Base-by-base conservation (phyloP, 176 grass and related monocot genomes). In the Oryza brachyantha region DNA sequence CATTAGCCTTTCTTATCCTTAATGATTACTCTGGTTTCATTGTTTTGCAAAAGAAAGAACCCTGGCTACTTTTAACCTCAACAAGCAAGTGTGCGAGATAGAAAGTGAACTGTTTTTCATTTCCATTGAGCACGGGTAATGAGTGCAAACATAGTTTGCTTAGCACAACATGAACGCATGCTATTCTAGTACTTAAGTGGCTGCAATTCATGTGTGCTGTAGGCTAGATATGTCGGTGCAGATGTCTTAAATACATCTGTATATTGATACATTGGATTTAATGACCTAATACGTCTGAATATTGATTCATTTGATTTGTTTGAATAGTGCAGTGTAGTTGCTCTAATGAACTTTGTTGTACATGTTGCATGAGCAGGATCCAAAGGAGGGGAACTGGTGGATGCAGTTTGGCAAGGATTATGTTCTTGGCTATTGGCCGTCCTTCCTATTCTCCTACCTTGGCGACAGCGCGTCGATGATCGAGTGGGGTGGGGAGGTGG, bases 321-420 rank as follows among this genome's bases (percentile, higher is more conserved):
- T 22, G 1, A 22, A 21, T n/a, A 41, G 19, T 34, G 27, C 31
- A 14, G 48, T 32, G 12, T 32, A 32, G 31, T 4, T 32, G 31
- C 29, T 62, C 6, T 62, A 79, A 75, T 7, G 54, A 48, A 46
- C 2, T 55, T 28, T 43, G 14, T 5, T 70, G 4, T 10, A 1
- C 39, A 5, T 26, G 28, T 38, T 12, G n/a, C 8, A 29, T 67
- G 78, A 73, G 65, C 84, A 97, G 95, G 95, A 98, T 78, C 95
- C 85, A 29, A 98, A 92, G 48, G 85, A 92, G 62, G 95, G 95
- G n/a, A 86, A 98, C 42, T 94, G 95, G 95, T 98, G 95, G 95
- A 90, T 98, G 90, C 89, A 98, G 52, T 98, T 92, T 17, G 92
- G 90, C 78, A 98, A 86, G 64, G 87, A 85, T n/a, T 88, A 94